A percentile compares a stretch with the other conserved stretches of the same genome.
Evolutionary conservation across 768 basidiomycete genomes (phyloP).

Genomic region (Omphalotus guepiniiformis): DNA sequence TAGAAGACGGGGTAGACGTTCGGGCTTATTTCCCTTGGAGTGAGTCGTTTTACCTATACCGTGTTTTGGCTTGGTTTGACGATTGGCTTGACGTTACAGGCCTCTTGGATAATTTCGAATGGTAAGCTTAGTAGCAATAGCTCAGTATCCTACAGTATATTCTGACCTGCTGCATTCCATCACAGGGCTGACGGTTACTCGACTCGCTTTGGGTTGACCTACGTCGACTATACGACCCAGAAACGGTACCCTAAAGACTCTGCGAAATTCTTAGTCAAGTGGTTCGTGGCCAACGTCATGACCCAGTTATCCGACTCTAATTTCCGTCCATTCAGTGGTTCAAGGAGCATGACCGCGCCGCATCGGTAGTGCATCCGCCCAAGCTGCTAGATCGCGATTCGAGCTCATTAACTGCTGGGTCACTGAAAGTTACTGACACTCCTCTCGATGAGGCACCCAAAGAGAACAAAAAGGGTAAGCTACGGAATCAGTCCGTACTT

Average conservation of each 20-base stretch:
- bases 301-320: neutral
- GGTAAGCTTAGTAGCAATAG: too few relatives aligned
- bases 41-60: conserved; percentile 24
- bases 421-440: too few relatives aligned
- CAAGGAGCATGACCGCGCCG: conserved; percentile 23
- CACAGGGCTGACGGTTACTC: conserved; percentile 60
- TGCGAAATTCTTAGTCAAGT: conserved; percentile 53
- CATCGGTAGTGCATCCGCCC: too few relatives aligned
- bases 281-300: conserved; percentile 13
- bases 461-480: too few relatives aligned
- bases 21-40: conserved; percentile 68
- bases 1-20: conserved; percentile 60
- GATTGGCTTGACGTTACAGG: conserved; percentile 28
- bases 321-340: conserved; percentile 34
- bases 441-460: too few relatives aligned
- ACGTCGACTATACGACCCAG: conserved; percentile 68
- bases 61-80: neutral
- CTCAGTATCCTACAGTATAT: too few relatives aligned
- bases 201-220: conserved; percentile 68
- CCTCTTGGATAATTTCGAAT: conserved; percentile 71
- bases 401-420: too few relatives aligned
- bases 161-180: conserved; percentile 10
- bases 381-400: too few relatives aligned
- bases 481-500: too few relatives aligned
- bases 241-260: conserved; percentile 63